phyloP scores from a whole-genome alignment of 2,329 filamentous ascomycete species.

The Simplicillium aogashimaense region DNA sequence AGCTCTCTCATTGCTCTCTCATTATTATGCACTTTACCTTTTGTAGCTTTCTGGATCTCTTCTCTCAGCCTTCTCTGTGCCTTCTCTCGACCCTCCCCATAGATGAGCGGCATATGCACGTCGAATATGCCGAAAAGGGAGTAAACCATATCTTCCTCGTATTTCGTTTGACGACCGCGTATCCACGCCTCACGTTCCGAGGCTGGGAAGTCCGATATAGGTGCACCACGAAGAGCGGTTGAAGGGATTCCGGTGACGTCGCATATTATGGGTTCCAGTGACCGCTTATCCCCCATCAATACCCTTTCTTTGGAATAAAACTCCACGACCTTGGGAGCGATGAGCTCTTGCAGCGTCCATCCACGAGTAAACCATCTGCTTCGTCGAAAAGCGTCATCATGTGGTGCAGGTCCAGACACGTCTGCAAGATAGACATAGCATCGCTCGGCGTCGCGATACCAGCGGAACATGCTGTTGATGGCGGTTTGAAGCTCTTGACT shows the following conservation, averaged over 20 bases:
- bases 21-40: not conserved
- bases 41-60: not conserved
- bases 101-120: conserved; percentile 16
- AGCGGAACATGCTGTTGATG: conserved; percentile 11
- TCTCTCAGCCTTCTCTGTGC: conserved; percentile 10
- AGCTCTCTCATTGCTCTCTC: too few species aligned
- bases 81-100: conserved; percentile 12
- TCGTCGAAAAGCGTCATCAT: conserved; percentile 1
- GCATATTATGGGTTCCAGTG: not conserved
- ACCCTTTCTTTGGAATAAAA: conserved; percentile 2
- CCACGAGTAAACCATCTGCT: conserved; percentile 27
- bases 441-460: conserved; percentile 13
- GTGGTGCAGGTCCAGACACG: conserved; percentile 6
- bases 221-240: conserved; percentile 1
- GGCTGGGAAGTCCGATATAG: conserved; percentile 3
- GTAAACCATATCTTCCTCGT: conserved; percentile 14
- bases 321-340: conserved; percentile 27
- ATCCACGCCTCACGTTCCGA: conserved; percentile 15
- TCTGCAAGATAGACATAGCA: conserved; percentile 16
- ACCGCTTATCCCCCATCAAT: not conserved
- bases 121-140: conserved; percentile 16
- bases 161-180: conserved; percentile 9
- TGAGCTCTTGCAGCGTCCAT: conserved; percentile 57
- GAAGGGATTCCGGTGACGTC: conserved; percentile 1
- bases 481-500: conserved; percentile 1